A percentile compares a stretch with the other conserved stretches of the same genome.
phyloP scores from a whole-genome alignment of 257 asterid genomes.

The Phtheirospermum japonicum region DNA sequence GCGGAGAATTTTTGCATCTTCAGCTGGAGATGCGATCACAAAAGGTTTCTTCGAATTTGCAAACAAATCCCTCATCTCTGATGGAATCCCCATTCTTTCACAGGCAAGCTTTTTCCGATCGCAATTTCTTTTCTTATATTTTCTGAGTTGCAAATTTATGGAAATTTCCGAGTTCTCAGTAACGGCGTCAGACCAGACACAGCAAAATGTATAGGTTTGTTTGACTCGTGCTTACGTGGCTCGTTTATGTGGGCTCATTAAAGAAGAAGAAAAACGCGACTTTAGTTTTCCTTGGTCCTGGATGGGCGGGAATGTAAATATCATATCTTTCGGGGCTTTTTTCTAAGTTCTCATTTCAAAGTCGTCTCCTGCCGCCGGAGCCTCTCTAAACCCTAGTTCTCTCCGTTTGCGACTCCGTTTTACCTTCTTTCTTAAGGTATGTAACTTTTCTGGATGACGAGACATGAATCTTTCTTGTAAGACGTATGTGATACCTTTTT shows the following conservation, averaged over 20 bases:
- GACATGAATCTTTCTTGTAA: background rate
- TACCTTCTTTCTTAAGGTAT: constrained; percentile 14
- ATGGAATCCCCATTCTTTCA: constrained; percentile 6
- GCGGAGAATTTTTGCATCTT: constrained; percentile 32
- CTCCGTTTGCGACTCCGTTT: constrained; percentile 10
- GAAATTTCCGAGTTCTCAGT: too few species aligned
- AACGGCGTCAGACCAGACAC: too few species aligned
- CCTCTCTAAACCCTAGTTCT: background rate
- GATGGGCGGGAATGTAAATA: background rate
- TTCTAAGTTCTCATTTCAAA: background rate
- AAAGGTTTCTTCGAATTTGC: constrained; percentile 25
- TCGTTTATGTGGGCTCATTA: background rate
- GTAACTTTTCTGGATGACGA: background rate
- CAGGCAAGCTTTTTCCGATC: constrained; percentile 1
- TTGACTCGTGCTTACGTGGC: background rate
- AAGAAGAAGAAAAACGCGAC: background rate
- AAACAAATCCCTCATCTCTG: constrained; percentile 22
- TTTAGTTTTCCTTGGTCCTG: background rate
- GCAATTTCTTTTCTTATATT: background rate
- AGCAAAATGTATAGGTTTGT: too few species aligned
- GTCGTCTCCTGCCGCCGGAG: constrained; percentile 19
- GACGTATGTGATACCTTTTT: background rate
- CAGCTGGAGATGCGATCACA: constrained; percentile 34
- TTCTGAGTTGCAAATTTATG: too few species aligned
- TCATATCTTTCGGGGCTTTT: background rate